Evolutionary conservation across 305 asterid species (phyloP), one percentile per base, ranked within the genome.

Genomic region (Petunia hybrid): DNA sequence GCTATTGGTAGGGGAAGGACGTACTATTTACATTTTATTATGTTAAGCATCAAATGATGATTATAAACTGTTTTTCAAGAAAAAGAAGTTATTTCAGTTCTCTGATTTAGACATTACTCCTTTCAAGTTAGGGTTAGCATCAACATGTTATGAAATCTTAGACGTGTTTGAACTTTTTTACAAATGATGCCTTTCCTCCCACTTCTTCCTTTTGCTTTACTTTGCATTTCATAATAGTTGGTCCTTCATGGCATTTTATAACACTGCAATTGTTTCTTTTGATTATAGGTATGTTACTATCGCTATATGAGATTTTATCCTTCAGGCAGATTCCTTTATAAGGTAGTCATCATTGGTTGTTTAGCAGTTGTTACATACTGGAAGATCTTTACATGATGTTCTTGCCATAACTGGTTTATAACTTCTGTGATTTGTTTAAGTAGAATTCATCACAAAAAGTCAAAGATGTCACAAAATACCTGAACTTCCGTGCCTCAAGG

Each of bases 231-330:
- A 7, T 10, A 63, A n/a, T 38, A 46, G 8, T 48, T 79, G 14
- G 51, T 79, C 62, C n/a, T 51, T 55, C 75, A 64, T 66, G n/a
- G 48, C 77, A 13, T 83, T 53, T 78, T 36, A 77, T 53, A 66
- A 6, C 48, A 66, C 22, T 42, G 4, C 2, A 41, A 35, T 35
- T 62, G 7, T 48, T 56, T 77, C 77, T 81, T 22, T 84, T 73
- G 66, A 70, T 84, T 86, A 81, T 92, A 95, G 98, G 99, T 95
- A 64, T 94, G 97, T 89, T 95, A 95, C 87, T 95, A 61, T 87
- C 95, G 98, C 64, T 95, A 95, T 90, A 53, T 95, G 90, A 87
- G 97, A 83, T 94, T 95, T 88, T 95, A 91, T 89, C 92, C 97
- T 78, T 94, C 98, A 76, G 99, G 99, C 75, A 94, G 95, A 85